These are phyloP conservation scores for Neocatenulostroma microsporum DNA, from an alignment of 2,329 filamentous ascomycete genomes.

Conservation along the genomic window DNA sequence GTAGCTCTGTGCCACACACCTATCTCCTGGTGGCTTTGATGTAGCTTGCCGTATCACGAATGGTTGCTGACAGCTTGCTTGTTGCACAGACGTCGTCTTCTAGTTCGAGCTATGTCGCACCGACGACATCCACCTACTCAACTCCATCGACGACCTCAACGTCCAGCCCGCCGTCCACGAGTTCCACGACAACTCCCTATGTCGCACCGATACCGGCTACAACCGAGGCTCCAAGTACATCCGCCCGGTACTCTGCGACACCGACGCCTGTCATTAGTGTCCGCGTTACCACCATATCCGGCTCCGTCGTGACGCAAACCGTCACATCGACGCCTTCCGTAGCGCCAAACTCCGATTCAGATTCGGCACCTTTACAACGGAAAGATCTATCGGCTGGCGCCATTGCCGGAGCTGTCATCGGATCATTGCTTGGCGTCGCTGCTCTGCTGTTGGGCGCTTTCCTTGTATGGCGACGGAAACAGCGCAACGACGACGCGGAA, in stretches of 20 bases:
- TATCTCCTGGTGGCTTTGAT: not conserved
- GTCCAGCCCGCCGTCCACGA: constrained; percentile 8
- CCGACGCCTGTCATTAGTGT: constrained; percentile 29
- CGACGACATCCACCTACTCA: constrained; percentile 8
- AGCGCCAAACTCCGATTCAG: constrained; percentile 10
- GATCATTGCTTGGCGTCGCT: constrained; percentile 32
- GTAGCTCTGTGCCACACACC: constrained; percentile 8
- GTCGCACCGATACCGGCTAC: constrained; percentile 7
- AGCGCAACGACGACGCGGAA: constrained; percentile 13
- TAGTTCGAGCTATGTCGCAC: constrained; percentile 13
- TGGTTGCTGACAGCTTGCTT: not conserved
- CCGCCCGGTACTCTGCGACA: constrained; percentile 13
- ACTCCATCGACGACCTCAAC: constrained; percentile 15
- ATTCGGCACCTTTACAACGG: constrained; percentile 15
- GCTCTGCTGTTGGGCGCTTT: constrained; percentile 31
- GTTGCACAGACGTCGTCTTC: constrained; percentile 6
- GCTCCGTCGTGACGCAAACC: constrained; percentile 37
- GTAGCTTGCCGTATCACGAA: not conserved
- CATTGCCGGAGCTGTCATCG: constrained; percentile 41
- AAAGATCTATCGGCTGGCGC: constrained; percentile 32
- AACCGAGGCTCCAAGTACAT: constrained; percentile 15
- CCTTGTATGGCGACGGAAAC: constrained; percentile 34
- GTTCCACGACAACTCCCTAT: constrained; percentile 1
- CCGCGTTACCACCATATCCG: constrained; percentile 37
- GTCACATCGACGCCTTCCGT: constrained; percentile 33